phyloP scores from a whole-genome alignment of 23 red algal genomes.

The Gracilaria domingensis region DNA sequence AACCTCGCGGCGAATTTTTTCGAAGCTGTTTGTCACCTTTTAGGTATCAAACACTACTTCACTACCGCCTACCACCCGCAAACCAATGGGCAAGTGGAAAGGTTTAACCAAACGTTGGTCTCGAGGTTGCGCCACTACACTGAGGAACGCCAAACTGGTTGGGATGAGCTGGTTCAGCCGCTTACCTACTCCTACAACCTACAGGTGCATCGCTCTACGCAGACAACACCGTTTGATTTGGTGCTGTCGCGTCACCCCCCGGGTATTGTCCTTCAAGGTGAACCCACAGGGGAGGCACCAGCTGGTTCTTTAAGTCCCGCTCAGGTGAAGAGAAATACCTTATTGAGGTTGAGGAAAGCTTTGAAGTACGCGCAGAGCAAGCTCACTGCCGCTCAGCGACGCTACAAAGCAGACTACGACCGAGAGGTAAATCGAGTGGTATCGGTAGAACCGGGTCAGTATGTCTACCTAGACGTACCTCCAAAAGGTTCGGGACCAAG shows the following conservation, averaged over 20 bases:
- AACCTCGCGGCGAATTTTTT: slow-evolving; percentile 41
- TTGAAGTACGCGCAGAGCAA: slow-evolving; percentile 22
- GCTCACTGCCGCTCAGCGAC: background rate
- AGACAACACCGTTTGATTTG: slow-evolving; percentile 36
- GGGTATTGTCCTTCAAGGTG: slow-evolving; percentile 14
- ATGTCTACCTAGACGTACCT: background rate
- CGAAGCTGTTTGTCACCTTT: slow-evolving; percentile 20
- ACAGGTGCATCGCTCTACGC: slow-evolving; percentile 17
- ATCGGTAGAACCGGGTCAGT: background rate
- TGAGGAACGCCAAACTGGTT: slow-evolving; percentile 30
- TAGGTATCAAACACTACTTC: slow-evolving; percentile 27
- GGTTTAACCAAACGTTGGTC: slow-evolving; percentile 44
- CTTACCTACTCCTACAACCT: slow-evolving; percentile 42
- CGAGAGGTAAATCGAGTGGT: background rate
- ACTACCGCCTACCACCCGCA: slow-evolving; percentile 50
- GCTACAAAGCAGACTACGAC: slow-evolving; percentile 39
- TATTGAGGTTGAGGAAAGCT: background rate
- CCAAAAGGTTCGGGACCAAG: background rate
- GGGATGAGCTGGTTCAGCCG: slow-evolving; percentile 15
- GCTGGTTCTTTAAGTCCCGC: background rate
- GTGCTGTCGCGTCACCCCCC: slow-evolving; percentile 31
- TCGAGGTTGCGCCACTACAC: background rate
- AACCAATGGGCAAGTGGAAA: slow-evolving; percentile 49
- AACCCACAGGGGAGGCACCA: background rate
- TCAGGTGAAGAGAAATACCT: slow-evolving; percentile 21